Evolutionary conservation across 2,329 filamentous ascomycete species (phyloP).

Genomic region (Neopestalotiopsis sp.): DNA sequence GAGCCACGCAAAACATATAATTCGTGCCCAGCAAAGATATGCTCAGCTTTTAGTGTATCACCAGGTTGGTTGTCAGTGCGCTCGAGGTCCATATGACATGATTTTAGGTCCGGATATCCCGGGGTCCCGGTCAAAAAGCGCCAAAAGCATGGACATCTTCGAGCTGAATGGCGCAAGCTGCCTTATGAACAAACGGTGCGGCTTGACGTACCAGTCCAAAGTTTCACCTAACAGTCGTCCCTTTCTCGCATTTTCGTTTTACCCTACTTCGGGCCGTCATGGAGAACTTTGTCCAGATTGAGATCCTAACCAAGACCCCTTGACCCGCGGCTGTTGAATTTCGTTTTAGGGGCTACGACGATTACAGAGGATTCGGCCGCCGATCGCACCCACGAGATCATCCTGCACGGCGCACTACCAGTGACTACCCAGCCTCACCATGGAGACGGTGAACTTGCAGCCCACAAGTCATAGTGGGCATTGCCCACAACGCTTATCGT

Average conservation of each 20-base stretch:
- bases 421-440: background rate
- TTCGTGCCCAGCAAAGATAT: background rate
- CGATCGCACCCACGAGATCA: slow-evolving; percentile 1
- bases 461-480: background rate
- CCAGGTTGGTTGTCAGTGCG: background rate
- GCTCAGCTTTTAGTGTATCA: background rate
- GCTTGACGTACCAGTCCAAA: background rate
- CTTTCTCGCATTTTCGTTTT: background rate
- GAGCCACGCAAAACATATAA: background rate
- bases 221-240: background rate
- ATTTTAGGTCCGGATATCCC: background rate
- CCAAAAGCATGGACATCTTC: background rate
- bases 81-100: background rate
- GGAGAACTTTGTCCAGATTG: background rate
- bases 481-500: background rate
- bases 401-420: background rate
- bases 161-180: background rate
- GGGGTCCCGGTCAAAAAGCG: background rate
- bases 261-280: background rate
- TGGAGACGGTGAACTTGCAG: slow-evolving; percentile 1
- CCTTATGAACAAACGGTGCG: background rate
- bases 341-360: slow-evolving; percentile 1
- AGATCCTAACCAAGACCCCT: background rate
- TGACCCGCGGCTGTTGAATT: background rate
- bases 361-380: background rate